phyloP scores from a whole-genome alignment of 2,329 filamentous ascomycete genomes.

The Clonostachys sp. region DNA sequence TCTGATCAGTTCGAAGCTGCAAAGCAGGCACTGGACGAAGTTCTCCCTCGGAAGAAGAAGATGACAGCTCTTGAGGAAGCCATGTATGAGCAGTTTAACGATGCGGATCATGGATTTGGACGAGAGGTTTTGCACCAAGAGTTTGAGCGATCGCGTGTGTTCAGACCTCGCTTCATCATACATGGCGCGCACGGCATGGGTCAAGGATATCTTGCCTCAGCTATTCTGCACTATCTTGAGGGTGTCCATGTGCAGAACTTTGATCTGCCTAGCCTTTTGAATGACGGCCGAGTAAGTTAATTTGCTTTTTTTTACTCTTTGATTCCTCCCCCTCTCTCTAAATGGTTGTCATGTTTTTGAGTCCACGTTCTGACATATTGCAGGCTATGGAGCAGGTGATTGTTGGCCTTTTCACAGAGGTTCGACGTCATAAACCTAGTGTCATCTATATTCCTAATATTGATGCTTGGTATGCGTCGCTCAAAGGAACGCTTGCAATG shows the following conservation, averaged over 20 bases:
- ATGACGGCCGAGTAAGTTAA: slow-evolving; percentile 69
- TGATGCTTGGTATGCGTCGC: slow-evolving; percentile 74
- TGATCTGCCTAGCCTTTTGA: slow-evolving; percentile 81
- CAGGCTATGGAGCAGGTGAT: slow-evolving; percentile 80
- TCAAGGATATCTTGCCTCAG: slow-evolving; percentile 81
- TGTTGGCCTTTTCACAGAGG: slow-evolving; percentile 85
- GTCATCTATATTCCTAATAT: slow-evolving; percentile 93
- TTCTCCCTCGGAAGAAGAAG: slow-evolving; percentile 81
- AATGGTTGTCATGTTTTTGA: background rate
- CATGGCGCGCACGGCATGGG: slow-evolving; percentile 86
- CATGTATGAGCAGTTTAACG: slow-evolving; percentile 81
- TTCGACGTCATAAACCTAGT: slow-evolving; percentile 90
- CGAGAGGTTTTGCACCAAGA: slow-evolving; percentile 71
- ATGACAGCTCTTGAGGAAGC: slow-evolving; percentile 90
- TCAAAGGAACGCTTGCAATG: slow-evolving; percentile 62
- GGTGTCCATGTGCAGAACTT: slow-evolving; percentile 93
- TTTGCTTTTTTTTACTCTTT: no score
- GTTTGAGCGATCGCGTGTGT: slow-evolving; percentile 84
- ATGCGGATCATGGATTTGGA: slow-evolving; percentile 78
- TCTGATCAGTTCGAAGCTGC: slow-evolving; percentile 68
- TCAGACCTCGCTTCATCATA: slow-evolving; percentile 82
- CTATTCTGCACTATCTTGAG: slow-evolving; percentile 86
- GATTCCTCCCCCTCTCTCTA: no score
- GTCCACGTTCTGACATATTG: slow-evolving; percentile 10
- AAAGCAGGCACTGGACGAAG: slow-evolving; percentile 62